Conservation (phyloP, 2,329 filamentous ascomycete genomes). For the Apiospora arundinis region DNA sequence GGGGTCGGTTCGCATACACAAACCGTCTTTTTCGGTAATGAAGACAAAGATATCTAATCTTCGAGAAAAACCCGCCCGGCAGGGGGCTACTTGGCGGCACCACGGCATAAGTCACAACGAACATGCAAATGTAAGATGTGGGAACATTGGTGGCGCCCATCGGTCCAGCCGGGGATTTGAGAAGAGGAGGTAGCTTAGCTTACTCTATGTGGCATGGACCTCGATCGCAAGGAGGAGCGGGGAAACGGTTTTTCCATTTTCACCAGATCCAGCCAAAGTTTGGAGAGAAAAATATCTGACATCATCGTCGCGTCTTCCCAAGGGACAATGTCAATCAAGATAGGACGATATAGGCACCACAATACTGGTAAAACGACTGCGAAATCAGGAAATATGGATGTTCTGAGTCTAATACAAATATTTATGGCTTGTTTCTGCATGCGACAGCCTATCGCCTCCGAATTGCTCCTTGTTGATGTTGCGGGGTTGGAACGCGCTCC, state of each 20-base stretch:
- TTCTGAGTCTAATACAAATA: neutral
- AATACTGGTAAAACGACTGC: neutral
- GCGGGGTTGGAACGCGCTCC: neutral
- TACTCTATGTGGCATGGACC: no score
- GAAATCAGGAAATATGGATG: neutral
- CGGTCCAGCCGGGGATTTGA: conserved; percentile 10
- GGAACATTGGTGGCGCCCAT: conserved; percentile 1
- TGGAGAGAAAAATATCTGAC: conserved; percentile 6
- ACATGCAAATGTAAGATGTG: conserved; percentile 4
- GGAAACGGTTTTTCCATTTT: conserved; percentile 11
- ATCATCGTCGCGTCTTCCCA: conserved; percentile 14
- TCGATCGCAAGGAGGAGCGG: neutral
- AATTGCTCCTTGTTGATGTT: neutral
- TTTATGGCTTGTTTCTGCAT: neutral
- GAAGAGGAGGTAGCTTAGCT: neutral
- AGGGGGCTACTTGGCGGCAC: neutral
- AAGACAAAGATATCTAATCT: conserved; percentile 9
- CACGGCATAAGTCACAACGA: neutral
- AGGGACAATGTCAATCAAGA: neutral
- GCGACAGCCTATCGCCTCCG: neutral
- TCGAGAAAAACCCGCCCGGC: conserved; percentile 4
- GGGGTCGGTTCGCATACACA: conserved; percentile 13
- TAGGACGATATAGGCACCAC: neutral
- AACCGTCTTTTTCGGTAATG: conserved; percentile 14
- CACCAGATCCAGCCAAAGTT: neutral